Evolutionary conservation across 2,329 filamentous ascomycete species (phyloP).

Genomic region (Colletotrichum brevisporum): DNA sequence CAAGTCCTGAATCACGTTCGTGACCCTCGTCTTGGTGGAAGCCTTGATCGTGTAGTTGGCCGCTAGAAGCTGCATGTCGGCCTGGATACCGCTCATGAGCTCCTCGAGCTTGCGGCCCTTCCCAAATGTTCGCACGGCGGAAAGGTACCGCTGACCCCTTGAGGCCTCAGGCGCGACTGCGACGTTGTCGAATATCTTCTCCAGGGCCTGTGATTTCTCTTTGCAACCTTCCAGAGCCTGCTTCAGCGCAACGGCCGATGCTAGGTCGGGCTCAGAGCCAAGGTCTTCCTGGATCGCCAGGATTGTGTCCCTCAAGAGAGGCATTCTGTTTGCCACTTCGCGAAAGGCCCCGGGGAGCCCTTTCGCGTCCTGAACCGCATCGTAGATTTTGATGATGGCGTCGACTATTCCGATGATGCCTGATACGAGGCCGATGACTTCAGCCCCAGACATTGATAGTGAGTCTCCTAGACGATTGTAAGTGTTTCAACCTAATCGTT

Average conservation of each 20-base stretch:
- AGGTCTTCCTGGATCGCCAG: not conserved
- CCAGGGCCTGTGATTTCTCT: constrained; percentile 42
- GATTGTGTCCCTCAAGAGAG: constrained; percentile 45
- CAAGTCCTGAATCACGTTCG: not conserved
- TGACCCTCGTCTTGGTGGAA: constrained; percentile 14
- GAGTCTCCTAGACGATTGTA: not conserved
- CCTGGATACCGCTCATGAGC: constrained; percentile 47
- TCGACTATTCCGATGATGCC: constrained; percentile 48
- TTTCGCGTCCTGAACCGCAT: constrained; percentile 42
- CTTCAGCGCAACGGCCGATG: constrained; percentile 21
- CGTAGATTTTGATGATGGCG: constrained; percentile 44
- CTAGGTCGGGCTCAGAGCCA: constrained; percentile 10
- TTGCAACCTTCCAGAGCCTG: constrained; percentile 42
- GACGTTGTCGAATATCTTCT: constrained; percentile 41
- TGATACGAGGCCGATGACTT: constrained; percentile 46
- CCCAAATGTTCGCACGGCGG: constrained; percentile 42
- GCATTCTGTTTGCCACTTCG: constrained; percentile 44
- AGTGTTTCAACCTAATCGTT: not conserved
- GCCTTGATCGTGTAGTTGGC: constrained; percentile 29
- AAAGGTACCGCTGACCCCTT: constrained; percentile 41
- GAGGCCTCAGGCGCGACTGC: constrained; percentile 40
- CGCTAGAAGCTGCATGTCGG: constrained; percentile 45
- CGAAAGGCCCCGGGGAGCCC: constrained; percentile 47
- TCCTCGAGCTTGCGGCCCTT: constrained; percentile 45
- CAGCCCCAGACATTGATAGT: constrained; percentile 38